Evolutionary conservation across 768 basidiomycete species (phyloP).

Genomic region (Russula lepida): DNA sequence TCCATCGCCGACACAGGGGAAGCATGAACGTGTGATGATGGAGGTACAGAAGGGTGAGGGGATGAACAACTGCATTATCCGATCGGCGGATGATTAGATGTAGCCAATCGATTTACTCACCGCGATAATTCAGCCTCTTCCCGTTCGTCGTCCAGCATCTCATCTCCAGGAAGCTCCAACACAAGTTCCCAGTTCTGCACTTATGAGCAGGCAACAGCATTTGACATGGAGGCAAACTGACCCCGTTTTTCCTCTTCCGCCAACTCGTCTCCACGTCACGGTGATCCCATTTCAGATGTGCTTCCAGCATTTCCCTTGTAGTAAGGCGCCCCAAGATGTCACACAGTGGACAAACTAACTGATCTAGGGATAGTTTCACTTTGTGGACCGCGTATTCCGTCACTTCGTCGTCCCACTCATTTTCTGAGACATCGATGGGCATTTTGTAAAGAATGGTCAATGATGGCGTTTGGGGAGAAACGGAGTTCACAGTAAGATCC

Average conservation of each 20-base stretch:
- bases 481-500: conserved; percentile 30
- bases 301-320: conserved; percentile 36
- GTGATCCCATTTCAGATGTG: conserved; percentile 47
- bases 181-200: conserved; percentile 5
- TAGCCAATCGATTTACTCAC: background rate
- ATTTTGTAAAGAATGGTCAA: conserved; percentile 25
- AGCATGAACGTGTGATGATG: background rate
- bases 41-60: background rate
- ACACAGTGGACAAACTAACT: conserved; percentile 51
- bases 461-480: conserved; percentile 19
- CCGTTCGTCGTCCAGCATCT: background rate
- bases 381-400: conserved; percentile 19
- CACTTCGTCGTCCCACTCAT: conserved; percentile 9
- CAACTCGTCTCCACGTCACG: conserved; percentile 33
- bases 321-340: conserved; percentile 35
- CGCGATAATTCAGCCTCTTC: background rate
- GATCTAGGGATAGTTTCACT: conserved; percentile 26
- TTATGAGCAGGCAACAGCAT: background rate
- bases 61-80: background rate
- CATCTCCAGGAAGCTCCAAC: conserved; percentile 4
- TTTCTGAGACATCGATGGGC: conserved; percentile 10
- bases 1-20: background rate
- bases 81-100: background rate
- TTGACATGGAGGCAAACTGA: conserved; percentile 8
- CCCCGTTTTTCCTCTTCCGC: conserved; percentile 24